These are phyloP conservation scores for Leptomonas pyrrhocoris DNA, from an alignment of 208 protist genomes.

Conservation along the genomic window DNA sequence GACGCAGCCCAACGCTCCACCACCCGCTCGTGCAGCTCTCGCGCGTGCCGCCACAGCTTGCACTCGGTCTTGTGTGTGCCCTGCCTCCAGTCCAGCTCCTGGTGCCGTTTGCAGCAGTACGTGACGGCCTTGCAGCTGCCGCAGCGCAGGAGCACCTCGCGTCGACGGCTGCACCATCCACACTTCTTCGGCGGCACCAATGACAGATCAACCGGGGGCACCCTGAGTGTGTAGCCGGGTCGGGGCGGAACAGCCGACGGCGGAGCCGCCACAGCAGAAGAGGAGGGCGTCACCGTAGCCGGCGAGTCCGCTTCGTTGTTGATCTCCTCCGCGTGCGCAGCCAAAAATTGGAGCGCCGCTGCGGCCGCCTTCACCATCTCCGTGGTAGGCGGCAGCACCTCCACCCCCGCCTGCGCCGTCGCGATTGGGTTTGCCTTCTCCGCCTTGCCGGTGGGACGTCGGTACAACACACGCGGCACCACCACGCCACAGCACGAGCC, in stretches of 20 bases:
- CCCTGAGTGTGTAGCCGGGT: slow-evolving; percentile 32
- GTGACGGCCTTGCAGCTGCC: slow-evolving; percentile 65
- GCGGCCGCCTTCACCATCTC: slow-evolving; percentile 45
- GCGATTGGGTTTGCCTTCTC: slow-evolving; percentile 67
- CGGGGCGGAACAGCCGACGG: background rate
- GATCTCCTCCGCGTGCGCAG: slow-evolving; percentile 30
- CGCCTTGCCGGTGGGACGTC: slow-evolving; percentile 47
- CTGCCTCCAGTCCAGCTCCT: slow-evolving; percentile 75
- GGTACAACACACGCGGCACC: slow-evolving; percentile 67
- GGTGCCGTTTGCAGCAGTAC: slow-evolving; percentile 83
- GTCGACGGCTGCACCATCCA: slow-evolving; percentile 68
- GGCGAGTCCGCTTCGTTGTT: background rate
- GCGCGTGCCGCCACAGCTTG: slow-evolving; percentile 51
- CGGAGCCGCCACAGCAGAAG: background rate
- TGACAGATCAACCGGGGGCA: slow-evolving; percentile 17
- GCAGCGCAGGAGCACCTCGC: slow-evolving; percentile 70
- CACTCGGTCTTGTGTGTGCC: slow-evolving; percentile 64
- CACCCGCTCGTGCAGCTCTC: slow-evolving; percentile 46
- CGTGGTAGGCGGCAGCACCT: slow-evolving; percentile 33
- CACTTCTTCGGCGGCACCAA: slow-evolving; percentile 34
- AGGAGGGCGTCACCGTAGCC: background rate
- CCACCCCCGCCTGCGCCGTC: slow-evolving; percentile 46
- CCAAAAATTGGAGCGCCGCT: slow-evolving; percentile 49
- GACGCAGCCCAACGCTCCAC: slow-evolving; percentile 29
- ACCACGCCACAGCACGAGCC: slow-evolving; percentile 67